phyloP scores from a whole-genome alignment of 2,329 filamentous ascomycete species.

The Ceratocystis papillata region DNA sequence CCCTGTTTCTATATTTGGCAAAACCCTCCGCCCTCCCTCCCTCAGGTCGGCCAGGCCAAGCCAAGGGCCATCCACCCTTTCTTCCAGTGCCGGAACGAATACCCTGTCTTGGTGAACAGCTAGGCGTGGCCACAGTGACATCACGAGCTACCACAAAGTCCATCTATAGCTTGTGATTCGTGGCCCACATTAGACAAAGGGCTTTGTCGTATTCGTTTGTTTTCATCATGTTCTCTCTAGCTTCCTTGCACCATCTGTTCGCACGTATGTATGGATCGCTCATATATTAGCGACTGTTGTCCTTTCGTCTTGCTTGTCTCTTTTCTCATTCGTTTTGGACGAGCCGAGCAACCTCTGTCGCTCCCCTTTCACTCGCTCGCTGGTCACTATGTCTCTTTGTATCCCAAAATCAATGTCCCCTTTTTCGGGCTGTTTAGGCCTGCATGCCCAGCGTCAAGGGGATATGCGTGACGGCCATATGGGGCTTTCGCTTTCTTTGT shows the following conservation, averaged over 20 bases:
- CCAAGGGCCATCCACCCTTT: background rate
- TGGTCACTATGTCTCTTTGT: no score
- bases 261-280: background rate
- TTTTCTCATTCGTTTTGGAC: no score
- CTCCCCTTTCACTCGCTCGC: no score
- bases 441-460: no score
- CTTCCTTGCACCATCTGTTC: background rate
- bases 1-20: constrained; percentile 13
- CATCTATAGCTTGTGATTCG: background rate
- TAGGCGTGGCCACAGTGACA: background rate
- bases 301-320: no score
- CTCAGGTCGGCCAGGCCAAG: background rate
- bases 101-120: background rate
- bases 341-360: no score
- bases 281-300: no score
- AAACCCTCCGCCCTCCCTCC: constrained; percentile 16
- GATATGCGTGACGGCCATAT: no score
- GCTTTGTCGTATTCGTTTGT: background rate
- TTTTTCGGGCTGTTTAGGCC: no score
- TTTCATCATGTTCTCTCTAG: background rate
- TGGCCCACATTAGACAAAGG: background rate
- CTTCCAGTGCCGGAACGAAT: no score
- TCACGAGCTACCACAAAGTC: background rate
- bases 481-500: no score
- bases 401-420: no score